phyloP scores from a whole-genome alignment of 257 asterid genomes.

The Nicotiana undulata region DNA sequence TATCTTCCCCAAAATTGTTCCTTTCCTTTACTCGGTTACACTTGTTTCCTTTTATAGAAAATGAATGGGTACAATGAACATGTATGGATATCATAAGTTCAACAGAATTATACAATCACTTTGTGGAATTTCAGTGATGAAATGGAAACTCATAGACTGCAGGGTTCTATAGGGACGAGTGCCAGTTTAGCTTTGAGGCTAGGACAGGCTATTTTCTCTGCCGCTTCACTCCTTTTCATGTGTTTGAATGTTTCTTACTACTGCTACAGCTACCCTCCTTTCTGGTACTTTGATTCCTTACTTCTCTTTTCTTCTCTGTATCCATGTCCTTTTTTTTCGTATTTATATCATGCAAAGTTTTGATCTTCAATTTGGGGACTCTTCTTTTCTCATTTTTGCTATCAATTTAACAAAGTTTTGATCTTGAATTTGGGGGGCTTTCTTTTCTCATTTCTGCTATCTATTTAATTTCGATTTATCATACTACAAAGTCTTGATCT shows the following conservation, averaged over 20 bases:
- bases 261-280: conserved; percentile 64
- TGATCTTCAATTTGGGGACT: no score
- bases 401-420: no score
- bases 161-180: conserved; percentile 59
- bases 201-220: conserved; percentile 51
- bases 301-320: not conserved
- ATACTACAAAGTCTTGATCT: no score
- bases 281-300: conserved; percentile 34
- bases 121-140: not conserved
- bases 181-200: conserved; percentile 50
- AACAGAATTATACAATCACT: not conserved
- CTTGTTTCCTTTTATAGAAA: not conserved
- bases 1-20: not conserved
- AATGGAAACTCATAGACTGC: conserved; percentile 31
- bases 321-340: not conserved
- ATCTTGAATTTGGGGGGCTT: no score
- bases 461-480: no score
- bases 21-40: not conserved
- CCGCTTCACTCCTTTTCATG: conserved; percentile 62
- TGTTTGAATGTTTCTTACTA: conserved; percentile 55
- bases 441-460: no score
- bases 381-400: no score
- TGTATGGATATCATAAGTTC: not conserved
- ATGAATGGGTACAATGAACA: not conserved
- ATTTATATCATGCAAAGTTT: not conserved